phyloP scores from a whole-genome alignment of 2,329 filamentous ascomycete species.

The Clonostachys rosea region DNA sequence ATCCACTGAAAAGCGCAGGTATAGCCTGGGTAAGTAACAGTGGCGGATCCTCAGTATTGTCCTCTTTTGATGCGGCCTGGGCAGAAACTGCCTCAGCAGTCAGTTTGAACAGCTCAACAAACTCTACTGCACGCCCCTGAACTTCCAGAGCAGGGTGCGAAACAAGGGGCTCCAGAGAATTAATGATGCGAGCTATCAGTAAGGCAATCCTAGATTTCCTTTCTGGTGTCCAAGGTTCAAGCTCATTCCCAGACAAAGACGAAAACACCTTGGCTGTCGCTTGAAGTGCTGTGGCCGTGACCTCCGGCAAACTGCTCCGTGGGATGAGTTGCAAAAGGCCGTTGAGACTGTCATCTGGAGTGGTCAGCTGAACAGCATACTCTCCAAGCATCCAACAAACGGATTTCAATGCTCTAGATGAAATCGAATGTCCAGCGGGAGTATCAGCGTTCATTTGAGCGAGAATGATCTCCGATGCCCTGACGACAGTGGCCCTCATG shows the following conservation, averaged over 20 bases:
- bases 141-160: constrained; percentile 87
- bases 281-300: constrained; percentile 77
- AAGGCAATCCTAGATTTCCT: constrained; percentile 72
- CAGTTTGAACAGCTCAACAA: constrained; percentile 82
- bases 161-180: constrained; percentile 74
- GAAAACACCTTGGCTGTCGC: constrained; percentile 83
- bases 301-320: constrained; percentile 52
- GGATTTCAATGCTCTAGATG: constrained; percentile 65
- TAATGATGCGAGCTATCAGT: constrained; percentile 74
- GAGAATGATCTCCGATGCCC: constrained; percentile 75
- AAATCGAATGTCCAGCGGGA: constrained; percentile 50
- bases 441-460: constrained; percentile 49
- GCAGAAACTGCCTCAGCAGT: constrained; percentile 75
- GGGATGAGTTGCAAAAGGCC: constrained; percentile 66
- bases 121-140: constrained; percentile 90
- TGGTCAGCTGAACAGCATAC: constrained; percentile 68
- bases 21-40: constrained; percentile 86
- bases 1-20: constrained; percentile 78
- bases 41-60: constrained; percentile 62
- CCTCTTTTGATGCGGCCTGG: constrained; percentile 54
- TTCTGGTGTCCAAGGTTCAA: constrained; percentile 64
- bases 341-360: constrained; percentile 68
- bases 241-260: constrained; percentile 60
- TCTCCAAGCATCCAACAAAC: constrained; percentile 86
- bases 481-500: constrained; percentile 73